A percentile compares a stretch with the other conserved stretches of the same genome.
Conservation (phyloP, 495 filamentous ascomycete species). For the Neurospora sp. region DNA sequence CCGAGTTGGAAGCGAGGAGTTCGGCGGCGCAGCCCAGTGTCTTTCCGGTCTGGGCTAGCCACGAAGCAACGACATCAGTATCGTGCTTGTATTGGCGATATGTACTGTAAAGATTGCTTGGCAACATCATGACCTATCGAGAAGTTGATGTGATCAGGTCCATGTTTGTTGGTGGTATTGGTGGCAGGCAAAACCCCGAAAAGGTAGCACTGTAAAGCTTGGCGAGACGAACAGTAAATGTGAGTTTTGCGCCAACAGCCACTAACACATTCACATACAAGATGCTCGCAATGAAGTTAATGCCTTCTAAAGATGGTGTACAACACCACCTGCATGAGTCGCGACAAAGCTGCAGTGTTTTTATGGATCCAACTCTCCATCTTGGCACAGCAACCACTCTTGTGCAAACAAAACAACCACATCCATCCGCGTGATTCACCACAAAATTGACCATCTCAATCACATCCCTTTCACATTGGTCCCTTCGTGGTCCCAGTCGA, state of each 20-base stretch:
- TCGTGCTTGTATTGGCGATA: not conserved
- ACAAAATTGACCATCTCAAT: not conserved
- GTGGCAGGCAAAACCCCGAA: not conserved
- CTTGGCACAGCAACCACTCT: not conserved
- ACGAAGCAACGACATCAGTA: not conserved
- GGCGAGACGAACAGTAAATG: not conserved
- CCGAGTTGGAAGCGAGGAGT: not conserved
- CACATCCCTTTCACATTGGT: constrained; percentile 4
- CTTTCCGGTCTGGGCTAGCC: not conserved
- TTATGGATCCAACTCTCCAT: not conserved
- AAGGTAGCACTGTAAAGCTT: not conserved
- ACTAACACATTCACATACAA: not conserved
- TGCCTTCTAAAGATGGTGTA: not conserved
- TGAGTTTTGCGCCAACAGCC: not conserved
- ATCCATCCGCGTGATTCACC: not conserved
- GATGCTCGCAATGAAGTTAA: not conserved
- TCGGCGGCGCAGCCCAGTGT: not conserved
- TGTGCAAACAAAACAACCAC: not conserved
- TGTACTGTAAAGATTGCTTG: not conserved
- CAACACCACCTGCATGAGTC: not conserved
- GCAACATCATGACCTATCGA: not conserved
- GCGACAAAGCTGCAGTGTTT: not conserved
- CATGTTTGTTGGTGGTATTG: not conserved
- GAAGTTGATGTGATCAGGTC: not conserved
- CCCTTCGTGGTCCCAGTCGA: constrained; percentile 36